Evolutionary conservation across 1,139 yeast genomes (phyloP).

Genomic region (Yueomyces sp.): DNA sequence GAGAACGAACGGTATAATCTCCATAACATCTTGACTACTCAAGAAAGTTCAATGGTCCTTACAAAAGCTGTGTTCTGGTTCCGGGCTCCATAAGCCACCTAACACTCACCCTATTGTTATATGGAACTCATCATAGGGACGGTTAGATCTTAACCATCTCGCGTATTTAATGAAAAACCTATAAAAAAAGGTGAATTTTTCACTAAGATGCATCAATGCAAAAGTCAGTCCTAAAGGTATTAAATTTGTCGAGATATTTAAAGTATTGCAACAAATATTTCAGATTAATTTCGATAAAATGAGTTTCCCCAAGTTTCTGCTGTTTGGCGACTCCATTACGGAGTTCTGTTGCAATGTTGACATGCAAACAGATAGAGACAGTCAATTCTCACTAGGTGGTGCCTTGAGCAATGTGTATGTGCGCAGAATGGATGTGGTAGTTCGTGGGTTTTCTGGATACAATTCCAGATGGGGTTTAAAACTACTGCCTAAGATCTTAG

Average conservation of each 20-base stretch:
- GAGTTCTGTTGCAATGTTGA: conserved; percentile 33
- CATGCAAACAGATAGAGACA: conserved; percentile 2
- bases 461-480: conserved; percentile 38
- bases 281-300: conserved; percentile 5
- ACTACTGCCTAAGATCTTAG: conserved; percentile 36
- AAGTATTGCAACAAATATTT: no score
- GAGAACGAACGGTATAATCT: neutral
- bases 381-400: conserved; percentile 36
- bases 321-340: conserved; percentile 65
- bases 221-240: no score
- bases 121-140: no score
- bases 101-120: no score
- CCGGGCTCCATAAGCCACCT: no score
- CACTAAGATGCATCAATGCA: no score
- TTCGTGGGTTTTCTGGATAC: conserved; percentile 55
- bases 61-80: no score
- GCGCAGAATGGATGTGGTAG: conserved; percentile 42
- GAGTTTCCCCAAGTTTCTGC: conserved; percentile 34
- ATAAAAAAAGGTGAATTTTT: no score
- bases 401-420: conserved; percentile 36
- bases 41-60: no score
- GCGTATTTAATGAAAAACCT: no score
- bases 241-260: no score
- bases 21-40: neutral
- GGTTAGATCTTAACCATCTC: no score